Conservation (phyloP, 2,329 filamentous ascomycete species). For the Aspergillus neotritici region DNA sequence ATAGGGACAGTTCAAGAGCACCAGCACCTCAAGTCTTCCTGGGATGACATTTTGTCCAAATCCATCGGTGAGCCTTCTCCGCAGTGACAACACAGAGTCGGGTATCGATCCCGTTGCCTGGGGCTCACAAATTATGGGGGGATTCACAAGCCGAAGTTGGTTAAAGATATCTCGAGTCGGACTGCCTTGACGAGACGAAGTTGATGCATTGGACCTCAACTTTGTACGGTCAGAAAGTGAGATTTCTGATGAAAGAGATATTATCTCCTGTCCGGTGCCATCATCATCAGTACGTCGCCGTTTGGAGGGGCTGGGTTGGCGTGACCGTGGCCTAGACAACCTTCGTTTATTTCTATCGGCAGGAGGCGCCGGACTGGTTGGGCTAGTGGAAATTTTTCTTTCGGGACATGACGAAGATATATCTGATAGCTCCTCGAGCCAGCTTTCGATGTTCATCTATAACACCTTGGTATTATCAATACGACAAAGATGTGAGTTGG, state of each 20-base stretch:
- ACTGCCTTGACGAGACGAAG: neutral
- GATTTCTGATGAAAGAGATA: neutral
- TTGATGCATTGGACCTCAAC: neutral
- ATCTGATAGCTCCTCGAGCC: too few relatives aligned
- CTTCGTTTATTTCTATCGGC: neutral
- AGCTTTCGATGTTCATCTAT: too few relatives aligned
- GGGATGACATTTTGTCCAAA: slow-evolving; percentile 1
- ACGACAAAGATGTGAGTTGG: too few relatives aligned
- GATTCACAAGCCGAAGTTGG: neutral
- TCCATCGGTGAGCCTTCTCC: neutral
- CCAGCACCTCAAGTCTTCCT: neutral
- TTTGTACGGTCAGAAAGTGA: neutral
- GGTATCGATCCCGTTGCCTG: neutral
- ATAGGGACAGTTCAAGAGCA: neutral
- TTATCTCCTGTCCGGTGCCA: neutral
- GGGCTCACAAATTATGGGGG: neutral
- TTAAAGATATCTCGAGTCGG: neutral
- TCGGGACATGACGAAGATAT: too few relatives aligned
- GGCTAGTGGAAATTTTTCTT: neutral
- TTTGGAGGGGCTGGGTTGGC: neutral
- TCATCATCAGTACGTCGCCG: neutral
- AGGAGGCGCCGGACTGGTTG: neutral
- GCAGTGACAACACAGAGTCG: neutral
- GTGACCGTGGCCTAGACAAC: neutral
- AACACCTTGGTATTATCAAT: too few relatives aligned